phyloP scores from a whole-genome alignment of 2,329 filamentous ascomycete genomes.

The Aspergillus caelatus region DNA sequence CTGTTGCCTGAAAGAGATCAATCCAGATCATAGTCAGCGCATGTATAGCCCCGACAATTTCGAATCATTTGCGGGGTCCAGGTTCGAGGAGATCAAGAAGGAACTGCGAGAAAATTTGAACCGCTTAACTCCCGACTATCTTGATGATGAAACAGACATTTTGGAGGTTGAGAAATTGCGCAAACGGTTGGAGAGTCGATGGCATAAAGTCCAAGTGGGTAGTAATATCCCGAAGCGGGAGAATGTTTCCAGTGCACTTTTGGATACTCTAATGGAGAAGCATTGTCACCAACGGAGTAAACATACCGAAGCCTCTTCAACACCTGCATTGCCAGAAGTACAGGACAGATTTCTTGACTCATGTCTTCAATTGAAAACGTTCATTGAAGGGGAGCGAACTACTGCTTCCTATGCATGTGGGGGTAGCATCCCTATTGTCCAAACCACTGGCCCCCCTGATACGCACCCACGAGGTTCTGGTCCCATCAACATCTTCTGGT shows the following conservation, averaged over 20 bases:
- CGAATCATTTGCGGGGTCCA: neutral
- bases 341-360: neutral
- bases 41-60: neutral
- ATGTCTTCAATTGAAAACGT: neutral
- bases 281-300: no score
- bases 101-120: neutral
- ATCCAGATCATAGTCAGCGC: rapidly evolving
- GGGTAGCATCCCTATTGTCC: neutral
- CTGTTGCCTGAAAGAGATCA: neutral
- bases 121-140: neutral
- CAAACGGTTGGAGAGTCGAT: neutral
- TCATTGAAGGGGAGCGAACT: neutral
- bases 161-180: no score
- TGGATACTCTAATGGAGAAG: neutral
- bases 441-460: neutral
- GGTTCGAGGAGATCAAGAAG: neutral
- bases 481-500: slow-evolving; percentile 16
- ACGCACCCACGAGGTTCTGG: neutral
- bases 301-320: neutral
- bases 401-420: slow-evolving; percentile 3
- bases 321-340: no score
- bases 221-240: neutral
- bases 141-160: neutral
- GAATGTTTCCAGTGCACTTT: neutral
- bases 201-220: neutral